phyloP scores from a whole-genome alignment of 768 basidiomycete species.

The Chlorophyllum brunneum region DNA sequence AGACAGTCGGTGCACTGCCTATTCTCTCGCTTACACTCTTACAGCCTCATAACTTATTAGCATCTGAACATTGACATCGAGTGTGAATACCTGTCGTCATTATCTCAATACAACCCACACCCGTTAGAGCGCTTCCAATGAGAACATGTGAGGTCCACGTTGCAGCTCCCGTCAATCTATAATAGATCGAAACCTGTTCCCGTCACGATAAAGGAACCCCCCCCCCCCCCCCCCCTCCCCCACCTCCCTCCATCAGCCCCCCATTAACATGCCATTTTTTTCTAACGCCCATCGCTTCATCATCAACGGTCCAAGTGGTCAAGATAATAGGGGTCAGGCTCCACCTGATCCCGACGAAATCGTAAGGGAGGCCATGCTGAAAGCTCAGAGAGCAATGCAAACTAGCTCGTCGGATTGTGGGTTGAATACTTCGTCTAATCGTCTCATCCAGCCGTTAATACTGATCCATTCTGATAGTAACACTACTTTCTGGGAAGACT shows the following conservation, averaged over 20 bases:
- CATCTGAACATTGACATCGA: background rate
- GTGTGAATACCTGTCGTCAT: too few relatives aligned
- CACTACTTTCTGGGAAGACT: too few relatives aligned
- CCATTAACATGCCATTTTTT: constrained; percentile 1
- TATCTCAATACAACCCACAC: background rate
- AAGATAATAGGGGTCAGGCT: too few relatives aligned
- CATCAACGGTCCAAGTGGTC: background rate
- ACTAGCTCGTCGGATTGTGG: too few relatives aligned
- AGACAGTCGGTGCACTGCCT: background rate
- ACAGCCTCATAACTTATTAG: background rate
- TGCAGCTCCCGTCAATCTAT: too few relatives aligned
- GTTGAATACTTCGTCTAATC: too few relatives aligned
- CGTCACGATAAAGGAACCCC: background rate
- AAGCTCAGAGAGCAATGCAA: background rate
- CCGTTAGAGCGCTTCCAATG: background rate
- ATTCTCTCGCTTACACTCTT: background rate
- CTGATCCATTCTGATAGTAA: too few relatives aligned
- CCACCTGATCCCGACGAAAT: background rate
- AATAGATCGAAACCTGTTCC: background rate
- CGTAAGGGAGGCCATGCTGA: background rate
- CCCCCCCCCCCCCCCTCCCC: background rate
- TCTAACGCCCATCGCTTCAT: background rate
- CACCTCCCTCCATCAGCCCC: background rate
- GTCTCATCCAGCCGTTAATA: too few relatives aligned
- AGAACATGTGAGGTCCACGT: background rate